Evolutionary conservation across 2,329 filamentous ascomycete species (phyloP), one percentile per base, ranked within the genome.

Genomic region (Botrytis byssoidea): DNA sequence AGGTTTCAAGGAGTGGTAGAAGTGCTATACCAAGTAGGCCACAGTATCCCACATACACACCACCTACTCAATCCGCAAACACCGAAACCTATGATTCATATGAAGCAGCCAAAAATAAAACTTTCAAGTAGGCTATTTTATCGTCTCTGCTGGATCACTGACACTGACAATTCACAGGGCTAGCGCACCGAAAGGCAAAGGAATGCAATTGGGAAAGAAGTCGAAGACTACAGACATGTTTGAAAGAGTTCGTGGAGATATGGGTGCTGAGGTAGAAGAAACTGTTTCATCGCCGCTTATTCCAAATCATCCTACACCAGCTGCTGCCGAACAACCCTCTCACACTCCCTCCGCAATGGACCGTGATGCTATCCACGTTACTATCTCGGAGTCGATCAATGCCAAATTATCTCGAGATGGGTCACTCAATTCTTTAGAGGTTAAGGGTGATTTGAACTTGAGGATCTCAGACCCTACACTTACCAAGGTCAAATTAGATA

Each of bases 191-290:
- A 94, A 97, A 84, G 94, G 94, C 79, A 99, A 99, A 86, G 96
- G 96, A 78, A 99, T 99, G 97, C 95, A 98, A 83, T 87, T 99
- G 73, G 96, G 96, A 84, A 98, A 98, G 87, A 99, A 99, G 86
- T 97, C 93, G 75, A 98, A 98, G 86, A 95, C 93, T 35, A 97
- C 93, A 44, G 95, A 97, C 83, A 97, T 98, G 88, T 98, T 97
- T 82, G 95, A 98, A 84, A 93, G 95, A 80, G 95, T 99, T 48
- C 92, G 94, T 77, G 93, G 93, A 74, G 95, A 98, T 77, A 87
- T 98, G 81, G 95, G 94, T n/a, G 88, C 91, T 55, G 94, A 97
- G 81, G 90, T 90, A 55, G 94, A 97, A 81, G 91, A 94, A 74
- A 83, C 84, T 72, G 84, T 83, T 48, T 84, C 84, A 69, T 84